These are phyloP conservation scores for Phytopythium cucurbitacearum DNA, from an alignment of 352 stramenopile species.

Conservation along the genomic window DNA sequence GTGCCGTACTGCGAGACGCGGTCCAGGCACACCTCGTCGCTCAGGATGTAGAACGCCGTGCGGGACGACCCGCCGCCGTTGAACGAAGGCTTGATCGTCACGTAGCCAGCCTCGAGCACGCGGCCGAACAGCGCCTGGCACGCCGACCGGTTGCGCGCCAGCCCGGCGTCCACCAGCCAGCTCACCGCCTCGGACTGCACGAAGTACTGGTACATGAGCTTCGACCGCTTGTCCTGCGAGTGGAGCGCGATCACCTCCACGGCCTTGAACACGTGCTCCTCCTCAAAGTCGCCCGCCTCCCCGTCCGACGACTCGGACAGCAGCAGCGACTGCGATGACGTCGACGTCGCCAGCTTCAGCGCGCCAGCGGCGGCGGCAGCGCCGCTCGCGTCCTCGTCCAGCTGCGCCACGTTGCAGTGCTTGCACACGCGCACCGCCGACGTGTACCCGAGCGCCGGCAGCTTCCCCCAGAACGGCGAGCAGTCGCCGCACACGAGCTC, in stretches of 20 bases:
- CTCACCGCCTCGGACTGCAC: slow-evolving; percentile 81
- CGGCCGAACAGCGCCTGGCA: slow-evolving; percentile 54
- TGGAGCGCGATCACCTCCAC: slow-evolving; percentile 66
- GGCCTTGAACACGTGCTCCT: slow-evolving; percentile 53
- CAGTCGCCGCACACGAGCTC: slow-evolving; percentile 75
- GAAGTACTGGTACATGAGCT: slow-evolving; percentile 81
- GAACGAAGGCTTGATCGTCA: slow-evolving; percentile 56
- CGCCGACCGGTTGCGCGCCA: slow-evolving; percentile 53
- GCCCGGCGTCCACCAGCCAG: slow-evolving; percentile 68
- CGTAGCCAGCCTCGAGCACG: slow-evolving; percentile 66
- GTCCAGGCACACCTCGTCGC: slow-evolving; percentile 51
- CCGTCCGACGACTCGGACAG: slow-evolving; percentile 52
- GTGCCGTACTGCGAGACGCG: slow-evolving; percentile 61
- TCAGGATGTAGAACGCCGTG: slow-evolving; percentile 70
- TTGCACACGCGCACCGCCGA: slow-evolving; percentile 70
- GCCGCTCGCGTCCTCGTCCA: neutral
- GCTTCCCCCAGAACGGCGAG: slow-evolving; percentile 49
- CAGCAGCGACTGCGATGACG: slow-evolving; percentile 23
- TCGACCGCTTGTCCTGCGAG: slow-evolving; percentile 66
- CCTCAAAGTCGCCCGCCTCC: slow-evolving; percentile 47
- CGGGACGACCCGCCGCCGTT: slow-evolving; percentile 30
- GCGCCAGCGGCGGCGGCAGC: slow-evolving; percentile 3
- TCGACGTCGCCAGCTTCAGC: slow-evolving; percentile 13
- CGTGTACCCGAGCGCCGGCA: slow-evolving; percentile 66
- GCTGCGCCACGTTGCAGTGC: slow-evolving; percentile 36